Base-by-base conservation (phyloP, 768 basidiomycete species). In the Leucosporidium scottii region DNA sequence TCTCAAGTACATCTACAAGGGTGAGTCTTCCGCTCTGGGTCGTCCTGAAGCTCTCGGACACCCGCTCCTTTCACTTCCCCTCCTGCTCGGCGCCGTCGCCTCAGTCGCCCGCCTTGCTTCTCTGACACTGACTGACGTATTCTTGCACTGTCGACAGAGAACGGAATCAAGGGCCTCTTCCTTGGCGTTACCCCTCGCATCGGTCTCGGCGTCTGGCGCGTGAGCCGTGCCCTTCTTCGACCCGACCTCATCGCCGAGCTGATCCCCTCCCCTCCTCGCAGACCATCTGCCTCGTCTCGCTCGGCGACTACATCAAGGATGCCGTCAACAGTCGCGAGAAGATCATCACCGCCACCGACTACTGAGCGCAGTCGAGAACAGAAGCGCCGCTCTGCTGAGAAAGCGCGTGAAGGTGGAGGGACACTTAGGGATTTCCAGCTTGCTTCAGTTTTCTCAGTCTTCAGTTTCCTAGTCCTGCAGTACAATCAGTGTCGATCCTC, bases 171-270 rank as follows among this genome's bases (percentile, higher is more conserved):
- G 79, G 96, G 94, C 44, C 82, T 99, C 31, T 98, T 98, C 83
- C 87, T 94, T 57, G 96, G 96, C 74, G 93, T 99, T 21, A 91
- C 93, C 0, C 96, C 96, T 66, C 90, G 96, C 64, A 89, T 99
- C 75, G 94, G 85, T 71, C 85, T 99, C 69, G 92, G 93, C 68
- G 84, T 93, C 75, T 96, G 92, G 91, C 59, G 70, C 27, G 69
- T 70, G 27, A 21, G 68, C 56, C 5, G 20, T 5, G 9, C 30
- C 31, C 36, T n/a, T 57, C 20, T 10, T 34, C 23, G 15, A 21
- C 20, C 30, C 39, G 25, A 44, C 12, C 6, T 15, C 4, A n/a
- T 36, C 21, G 49, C 25, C 34, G 25, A 57, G 51, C 27, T 53
- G 39, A 53, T 53, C 12, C 5, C 56, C 12, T 18, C 18, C 4